These are phyloP conservation scores for Chlamydomonas asymmetrica DNA, from an alignment of 139 green algal genomes.

Conservation along the genomic window DNA sequence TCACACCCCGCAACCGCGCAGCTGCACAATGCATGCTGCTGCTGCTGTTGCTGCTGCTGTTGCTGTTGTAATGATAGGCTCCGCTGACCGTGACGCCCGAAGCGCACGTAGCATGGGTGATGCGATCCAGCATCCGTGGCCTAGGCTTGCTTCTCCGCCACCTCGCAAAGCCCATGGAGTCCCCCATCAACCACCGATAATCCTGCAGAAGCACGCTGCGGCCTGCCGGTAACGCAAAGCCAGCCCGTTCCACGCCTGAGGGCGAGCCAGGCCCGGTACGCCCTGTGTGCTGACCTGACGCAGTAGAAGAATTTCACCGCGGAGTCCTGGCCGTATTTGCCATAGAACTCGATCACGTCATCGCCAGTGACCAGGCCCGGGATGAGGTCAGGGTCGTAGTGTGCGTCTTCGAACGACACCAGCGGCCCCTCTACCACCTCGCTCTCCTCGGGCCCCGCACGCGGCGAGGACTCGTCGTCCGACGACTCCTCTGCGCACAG, in stretches of 20 bases:
- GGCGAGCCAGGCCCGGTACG: background rate
- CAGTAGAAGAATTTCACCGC: conserved; percentile 87
- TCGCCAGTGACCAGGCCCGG: conserved; percentile 67
- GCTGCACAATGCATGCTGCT: no score
- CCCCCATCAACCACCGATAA: no score
- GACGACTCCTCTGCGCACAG: conserved; percentile 1
- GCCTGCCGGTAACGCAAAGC: background rate
- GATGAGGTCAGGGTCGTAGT: conserved; percentile 47
- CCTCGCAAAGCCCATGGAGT: no score
- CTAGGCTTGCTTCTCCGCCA: no score
- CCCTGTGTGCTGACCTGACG: conserved; percentile 51
- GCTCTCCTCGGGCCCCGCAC: conserved; percentile 19
- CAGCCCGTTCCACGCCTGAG: background rate
- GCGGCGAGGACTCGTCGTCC: background rate
- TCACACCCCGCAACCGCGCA: no score
- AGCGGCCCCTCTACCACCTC: conserved; percentile 17
- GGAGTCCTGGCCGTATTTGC: conserved; percentile 70
- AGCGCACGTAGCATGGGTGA: no score
- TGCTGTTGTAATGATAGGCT: no score
- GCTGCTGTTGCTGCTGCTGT: no score
- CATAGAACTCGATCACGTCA: conserved; percentile 78
- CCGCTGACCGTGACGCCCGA: no score
- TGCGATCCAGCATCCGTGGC: no score
- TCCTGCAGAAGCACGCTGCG: background rate
- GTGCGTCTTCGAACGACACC: conserved; percentile 11